A percentile compares a stretch with the other conserved stretches of the same genome.
Conservation (phyloP, 2,329 filamentous ascomycete genomes). For the Penicillium corylophilum region DNA sequence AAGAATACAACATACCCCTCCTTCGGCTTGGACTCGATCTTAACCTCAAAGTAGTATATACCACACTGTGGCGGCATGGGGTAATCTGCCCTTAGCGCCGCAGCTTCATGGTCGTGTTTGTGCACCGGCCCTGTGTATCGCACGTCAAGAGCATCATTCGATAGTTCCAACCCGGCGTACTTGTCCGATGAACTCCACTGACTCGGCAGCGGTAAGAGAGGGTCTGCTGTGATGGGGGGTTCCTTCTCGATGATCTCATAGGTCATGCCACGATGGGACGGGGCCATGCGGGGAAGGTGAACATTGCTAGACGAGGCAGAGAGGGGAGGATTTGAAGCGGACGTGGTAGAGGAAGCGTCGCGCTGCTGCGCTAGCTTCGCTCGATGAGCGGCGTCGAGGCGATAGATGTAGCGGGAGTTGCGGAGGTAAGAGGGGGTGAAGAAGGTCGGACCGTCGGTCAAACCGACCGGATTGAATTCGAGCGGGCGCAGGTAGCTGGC, state of each 20-base stretch:
- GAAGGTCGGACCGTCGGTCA: slow-evolving; percentile 51
- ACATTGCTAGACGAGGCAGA: slow-evolving; percentile 59
- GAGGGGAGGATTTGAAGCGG: slow-evolving; percentile 37
- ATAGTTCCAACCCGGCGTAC: slow-evolving; percentile 69
- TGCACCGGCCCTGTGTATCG: slow-evolving; percentile 58
- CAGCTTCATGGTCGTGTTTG: slow-evolving; percentile 70
- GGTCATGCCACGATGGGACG: slow-evolving; percentile 73
- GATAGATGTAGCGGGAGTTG: slow-evolving; percentile 73
- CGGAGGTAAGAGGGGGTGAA: slow-evolving; percentile 83
- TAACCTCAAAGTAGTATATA: slow-evolving; percentile 88
- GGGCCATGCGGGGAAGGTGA: slow-evolving; percentile 58
- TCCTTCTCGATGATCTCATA: slow-evolving; percentile 82
- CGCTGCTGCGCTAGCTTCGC: slow-evolving; percentile 55
- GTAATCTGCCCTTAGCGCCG: slow-evolving; percentile 76
- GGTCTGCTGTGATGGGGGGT: slow-evolving; percentile 59
- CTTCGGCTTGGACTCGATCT: slow-evolving; percentile 64
- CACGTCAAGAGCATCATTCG: slow-evolving; percentile 71
- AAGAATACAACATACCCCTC: slow-evolving; percentile 56
- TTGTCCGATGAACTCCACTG: slow-evolving; percentile 82
- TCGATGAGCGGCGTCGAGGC: slow-evolving; percentile 68
- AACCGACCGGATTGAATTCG: slow-evolving; percentile 26
- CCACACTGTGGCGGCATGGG: slow-evolving; percentile 87
- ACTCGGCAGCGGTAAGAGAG: slow-evolving; percentile 69
- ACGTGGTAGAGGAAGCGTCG: slow-evolving; percentile 50
- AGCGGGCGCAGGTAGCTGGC: slow-evolving; percentile 34